A percentile compares a stretch with the other conserved stretches of the same genome.
These are phyloP conservation scores for Phaeosphaeria sp. DNA, from an alignment of 2,329 filamentous ascomycete species.

Conservation along the genomic window DNA sequence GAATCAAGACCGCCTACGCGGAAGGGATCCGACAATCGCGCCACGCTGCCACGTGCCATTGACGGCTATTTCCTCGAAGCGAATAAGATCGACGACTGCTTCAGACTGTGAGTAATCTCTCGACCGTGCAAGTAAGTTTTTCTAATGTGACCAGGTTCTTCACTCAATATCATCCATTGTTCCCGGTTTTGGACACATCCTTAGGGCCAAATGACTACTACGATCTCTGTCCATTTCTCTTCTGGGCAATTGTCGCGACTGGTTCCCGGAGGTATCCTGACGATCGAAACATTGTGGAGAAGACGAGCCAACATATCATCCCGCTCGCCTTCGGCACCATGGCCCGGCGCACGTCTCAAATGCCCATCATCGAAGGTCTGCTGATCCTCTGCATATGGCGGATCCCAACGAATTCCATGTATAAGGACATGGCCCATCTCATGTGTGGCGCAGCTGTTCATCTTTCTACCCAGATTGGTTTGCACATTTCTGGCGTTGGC, in stretches of 20 bases:
- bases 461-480: constrained; percentile 50
- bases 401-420: constrained; percentile 51
- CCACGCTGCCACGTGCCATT: constrained; percentile 35
- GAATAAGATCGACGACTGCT: constrained; percentile 45
- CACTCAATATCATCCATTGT: constrained; percentile 40
- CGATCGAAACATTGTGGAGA: constrained; percentile 44
- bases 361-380: constrained; percentile 50
- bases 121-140: neutral
- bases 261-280: constrained; percentile 48
- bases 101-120: constrained; percentile 33
- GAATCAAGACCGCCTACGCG: constrained; percentile 31
- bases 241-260: constrained; percentile 51
- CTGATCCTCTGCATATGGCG: constrained; percentile 52
- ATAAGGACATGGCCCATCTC: constrained; percentile 50
- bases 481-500: constrained; percentile 48
- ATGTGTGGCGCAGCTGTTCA: constrained; percentile 51
- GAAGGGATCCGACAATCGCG: constrained; percentile 26
- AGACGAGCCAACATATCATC: constrained; percentile 42
- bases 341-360: constrained; percentile 44
- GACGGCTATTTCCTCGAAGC: constrained; percentile 43
- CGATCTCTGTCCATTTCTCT: constrained; percentile 46
- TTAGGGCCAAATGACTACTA: constrained; percentile 43
- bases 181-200: constrained; percentile 43
- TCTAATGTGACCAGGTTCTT: constrained; percentile 41
- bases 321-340: constrained; percentile 48